Conservation (phyloP, 108 stramenopile genomes). For the Conticribra guillardii region DNA sequence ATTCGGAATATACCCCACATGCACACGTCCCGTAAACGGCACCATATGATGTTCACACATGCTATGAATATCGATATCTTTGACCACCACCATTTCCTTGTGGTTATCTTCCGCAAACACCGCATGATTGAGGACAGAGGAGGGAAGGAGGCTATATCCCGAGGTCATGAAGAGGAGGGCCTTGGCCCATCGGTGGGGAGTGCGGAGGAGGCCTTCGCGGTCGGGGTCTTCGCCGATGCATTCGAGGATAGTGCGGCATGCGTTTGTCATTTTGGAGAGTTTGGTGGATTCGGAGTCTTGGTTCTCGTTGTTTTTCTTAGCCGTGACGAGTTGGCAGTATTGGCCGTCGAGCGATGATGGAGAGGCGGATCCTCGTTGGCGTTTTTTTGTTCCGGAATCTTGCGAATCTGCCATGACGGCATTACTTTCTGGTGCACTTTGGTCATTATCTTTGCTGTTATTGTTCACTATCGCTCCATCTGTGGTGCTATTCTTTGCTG, state of each 20-base stretch:
- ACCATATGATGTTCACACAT: conserved; percentile 99
- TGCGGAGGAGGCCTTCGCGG: conserved; percentile 93
- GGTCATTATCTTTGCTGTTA: too few species aligned
- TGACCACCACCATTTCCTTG: conserved; percentile 96
- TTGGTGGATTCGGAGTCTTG: conserved; percentile 13
- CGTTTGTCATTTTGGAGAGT: conserved; percentile 79
- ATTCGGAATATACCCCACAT: conserved; percentile 98
- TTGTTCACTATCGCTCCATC: too few species aligned
- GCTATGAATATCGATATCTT: conserved; percentile 95
- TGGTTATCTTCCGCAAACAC: conserved; percentile 92
- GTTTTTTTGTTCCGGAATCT: not conserved
- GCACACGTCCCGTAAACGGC: conserved; percentile 94
- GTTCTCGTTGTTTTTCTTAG: not conserved
- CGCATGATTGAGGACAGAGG: conserved; percentile 88
- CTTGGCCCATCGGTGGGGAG: conserved; percentile 95
- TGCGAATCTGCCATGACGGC: not conserved
- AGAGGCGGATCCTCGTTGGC: not conserved
- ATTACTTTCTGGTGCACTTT: not conserved
- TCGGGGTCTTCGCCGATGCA: conserved; percentile 96
- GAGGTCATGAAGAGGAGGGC: conserved; percentile 92
- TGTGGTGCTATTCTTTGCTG: too few species aligned
- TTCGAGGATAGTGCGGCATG: conserved; percentile 90
- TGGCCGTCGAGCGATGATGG: not conserved
- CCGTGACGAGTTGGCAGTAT: not conserved
- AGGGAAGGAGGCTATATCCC: conserved; percentile 83